A percentile compares a stretch with the other conserved stretches of the same genome.
Conservation (phyloP, 495 filamentous ascomycete genomes). For the Massariosphaeria phaeospora region DNA sequence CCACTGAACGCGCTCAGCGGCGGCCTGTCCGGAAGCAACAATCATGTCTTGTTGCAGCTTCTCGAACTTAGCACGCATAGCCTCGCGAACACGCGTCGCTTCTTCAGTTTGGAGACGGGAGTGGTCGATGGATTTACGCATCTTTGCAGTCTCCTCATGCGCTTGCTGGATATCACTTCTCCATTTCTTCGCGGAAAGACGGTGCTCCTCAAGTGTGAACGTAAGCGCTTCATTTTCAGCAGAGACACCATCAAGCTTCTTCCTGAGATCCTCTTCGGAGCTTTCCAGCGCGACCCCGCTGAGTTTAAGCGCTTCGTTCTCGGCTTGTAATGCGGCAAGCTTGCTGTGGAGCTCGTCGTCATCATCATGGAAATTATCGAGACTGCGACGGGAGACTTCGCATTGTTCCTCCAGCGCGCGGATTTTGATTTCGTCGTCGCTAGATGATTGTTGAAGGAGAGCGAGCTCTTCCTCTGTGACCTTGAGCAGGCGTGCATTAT, state of each 20-base stretch:
- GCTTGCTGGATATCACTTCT: conserved; percentile 51
- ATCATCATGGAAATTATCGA: conserved; percentile 1
- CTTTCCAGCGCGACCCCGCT: conserved; percentile 58
- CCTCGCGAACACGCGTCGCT: conserved; percentile 69
- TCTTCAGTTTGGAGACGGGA: conserved; percentile 77
- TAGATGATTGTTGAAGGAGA: conserved; percentile 63
- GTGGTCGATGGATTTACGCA: conserved; percentile 58
- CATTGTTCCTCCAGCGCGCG: conserved; percentile 42
- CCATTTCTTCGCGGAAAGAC: conserved; percentile 53
- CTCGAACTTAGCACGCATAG: conserved; percentile 73
- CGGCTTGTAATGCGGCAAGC: conserved; percentile 26
- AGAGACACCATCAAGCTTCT: conserved; percentile 60
- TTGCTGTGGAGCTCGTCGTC: conserved; percentile 17
- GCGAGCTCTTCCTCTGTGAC: conserved; percentile 67
- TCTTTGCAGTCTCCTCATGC: conserved; percentile 51
- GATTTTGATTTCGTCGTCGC: conserved; percentile 58
- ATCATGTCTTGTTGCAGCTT: conserved; percentile 80
- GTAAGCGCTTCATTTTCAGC: conserved; percentile 56
- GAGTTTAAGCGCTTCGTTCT: conserved; percentile 38
- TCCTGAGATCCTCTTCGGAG: conserved; percentile 58
- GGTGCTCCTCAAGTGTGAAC: conserved; percentile 58
- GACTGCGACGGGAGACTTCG: conserved; percentile 17
- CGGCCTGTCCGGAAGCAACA: conserved; percentile 66
- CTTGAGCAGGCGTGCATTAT: conserved; percentile 64
- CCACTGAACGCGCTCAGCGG: conserved; percentile 71